These are phyloP conservation scores for Clarireedia homoeocarpa DNA, from an alignment of 2,329 filamentous ascomycete genomes.

Conservation along the genomic window DNA sequence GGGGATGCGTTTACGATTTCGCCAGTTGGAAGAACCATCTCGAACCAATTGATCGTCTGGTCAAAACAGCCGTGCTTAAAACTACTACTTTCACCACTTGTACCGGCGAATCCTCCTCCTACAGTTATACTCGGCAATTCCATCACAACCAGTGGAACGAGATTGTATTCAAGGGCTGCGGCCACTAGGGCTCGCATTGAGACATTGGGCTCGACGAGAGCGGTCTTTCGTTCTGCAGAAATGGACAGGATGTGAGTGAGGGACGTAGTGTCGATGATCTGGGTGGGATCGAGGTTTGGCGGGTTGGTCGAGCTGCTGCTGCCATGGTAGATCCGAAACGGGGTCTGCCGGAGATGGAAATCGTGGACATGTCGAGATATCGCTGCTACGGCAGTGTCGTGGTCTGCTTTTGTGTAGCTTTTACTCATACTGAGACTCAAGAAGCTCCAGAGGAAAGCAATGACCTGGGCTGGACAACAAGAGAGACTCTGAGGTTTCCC, in stretches of 20 bases:
- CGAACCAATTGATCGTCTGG: slow-evolving; percentile 50
- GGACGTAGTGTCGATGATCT: slow-evolving; percentile 37
- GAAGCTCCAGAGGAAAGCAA: neutral
- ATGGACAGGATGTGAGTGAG: slow-evolving; percentile 40
- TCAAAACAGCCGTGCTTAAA: slow-evolving; percentile 61
- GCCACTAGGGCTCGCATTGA: slow-evolving; percentile 56
- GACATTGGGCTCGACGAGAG: slow-evolving; percentile 59
- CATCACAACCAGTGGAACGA: slow-evolving; percentile 56
- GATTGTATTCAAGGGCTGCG: slow-evolving; percentile 33
- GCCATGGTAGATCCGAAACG: slow-evolving; percentile 48
- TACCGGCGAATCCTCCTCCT: slow-evolving; percentile 58
- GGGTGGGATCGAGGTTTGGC: slow-evolving; percentile 20
- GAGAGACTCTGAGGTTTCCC: too few relatives aligned
- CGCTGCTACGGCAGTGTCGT: too few relatives aligned
- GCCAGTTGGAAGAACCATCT: slow-evolving; percentile 54
- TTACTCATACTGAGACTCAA: slow-evolving; percentile 14
- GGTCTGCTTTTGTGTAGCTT: slow-evolving; percentile 7
- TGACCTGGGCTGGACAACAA: too few relatives aligned
- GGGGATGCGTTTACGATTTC: slow-evolving; percentile 41
- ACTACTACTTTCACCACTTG: slow-evolving; percentile 57
- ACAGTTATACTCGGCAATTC: slow-evolving; percentile 64
- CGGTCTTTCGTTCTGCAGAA: slow-evolving; percentile 34
- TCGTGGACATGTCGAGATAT: slow-evolving; percentile 7
- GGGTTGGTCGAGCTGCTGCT: slow-evolving; percentile 44
- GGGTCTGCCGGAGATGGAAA: slow-evolving; percentile 18